Percentiles rank a stretch among this genome's conserved stretches.
phyloP scores from a whole-genome alignment of 192 early-diverging fungal genomes.

The Coemansia sp. region DNA sequence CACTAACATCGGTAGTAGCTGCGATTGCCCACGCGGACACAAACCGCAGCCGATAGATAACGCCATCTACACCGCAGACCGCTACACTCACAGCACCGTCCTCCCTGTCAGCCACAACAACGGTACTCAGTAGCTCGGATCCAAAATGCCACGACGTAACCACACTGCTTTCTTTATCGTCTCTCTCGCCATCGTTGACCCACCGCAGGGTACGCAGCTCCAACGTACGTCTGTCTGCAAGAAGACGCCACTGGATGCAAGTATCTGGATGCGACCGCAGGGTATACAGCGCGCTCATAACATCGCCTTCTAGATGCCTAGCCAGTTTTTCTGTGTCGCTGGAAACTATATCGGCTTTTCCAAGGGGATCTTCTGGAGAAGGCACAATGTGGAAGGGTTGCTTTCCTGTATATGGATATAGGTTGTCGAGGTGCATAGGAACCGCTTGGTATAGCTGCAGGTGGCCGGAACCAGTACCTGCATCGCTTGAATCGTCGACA shows the following conservation, averaged over 20 bases:
- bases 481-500: background rate
- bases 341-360: background rate
- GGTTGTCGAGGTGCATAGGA: constrained; percentile 43
- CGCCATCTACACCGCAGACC: constrained; percentile 30
- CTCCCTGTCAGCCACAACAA: constrained; percentile 27
- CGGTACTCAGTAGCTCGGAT: constrained; percentile 19
- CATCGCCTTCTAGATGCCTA: constrained; percentile 29
- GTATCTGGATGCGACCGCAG: constrained; percentile 41
- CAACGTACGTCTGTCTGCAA: constrained; percentile 34
- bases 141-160: constrained; percentile 47
- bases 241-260: constrained; percentile 51
- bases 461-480: constrained; percentile 14
- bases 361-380: constrained; percentile 16
- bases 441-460: constrained; percentile 42
- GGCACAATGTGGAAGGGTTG: constrained; percentile 38
- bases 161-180: constrained; percentile 15
- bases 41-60: constrained; percentile 40
- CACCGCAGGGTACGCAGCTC: constrained; percentile 51
- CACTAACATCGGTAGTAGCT: constrained; percentile 20
- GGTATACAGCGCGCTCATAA: constrained; percentile 34
- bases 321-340: constrained; percentile 28
- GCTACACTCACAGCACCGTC: constrained; percentile 18
- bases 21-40: constrained; percentile 43
- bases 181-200: constrained; percentile 15
- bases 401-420: constrained; percentile 36